Conservation (phyloP, 2,329 filamentous ascomycete species). For the Trematosphaeria pertusa region DNA sequence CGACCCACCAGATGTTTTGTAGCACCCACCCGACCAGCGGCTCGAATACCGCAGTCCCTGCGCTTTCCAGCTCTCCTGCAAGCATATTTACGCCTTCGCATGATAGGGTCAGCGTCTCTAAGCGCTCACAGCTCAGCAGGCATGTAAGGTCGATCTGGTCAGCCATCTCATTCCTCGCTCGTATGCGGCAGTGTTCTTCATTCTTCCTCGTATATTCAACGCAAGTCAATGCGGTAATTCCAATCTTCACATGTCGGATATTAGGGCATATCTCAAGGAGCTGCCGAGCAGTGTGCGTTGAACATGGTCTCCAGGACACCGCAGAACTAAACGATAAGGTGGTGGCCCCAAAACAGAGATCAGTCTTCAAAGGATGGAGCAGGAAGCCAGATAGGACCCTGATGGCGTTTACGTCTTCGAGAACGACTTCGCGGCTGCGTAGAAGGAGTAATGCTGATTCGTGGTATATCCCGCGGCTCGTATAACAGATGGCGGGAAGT, state of each 20-base stretch:
- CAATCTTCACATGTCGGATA: slow-evolving; percentile 2
- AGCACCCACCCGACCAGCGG: slow-evolving; percentile 7
- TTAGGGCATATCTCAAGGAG: slow-evolving; percentile 1
- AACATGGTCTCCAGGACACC: slow-evolving; percentile 5
- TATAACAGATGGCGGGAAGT: slow-evolving; percentile 5
- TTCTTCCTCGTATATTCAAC: neutral
- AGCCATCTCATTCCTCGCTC: slow-evolving; percentile 6
- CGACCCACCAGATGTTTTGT: slow-evolving; percentile 3
- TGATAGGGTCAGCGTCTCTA: slow-evolving; percentile 7
- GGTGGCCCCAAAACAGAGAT: neutral
- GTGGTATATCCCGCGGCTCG: neutral
- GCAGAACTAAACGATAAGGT: neutral
- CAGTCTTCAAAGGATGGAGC: neutral
- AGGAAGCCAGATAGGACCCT: slow-evolving; percentile 2
- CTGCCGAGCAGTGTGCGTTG: slow-evolving; percentile 1
- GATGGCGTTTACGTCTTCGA: neutral
- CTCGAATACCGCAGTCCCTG: slow-evolving; percentile 3
- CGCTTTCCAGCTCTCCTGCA: neutral
- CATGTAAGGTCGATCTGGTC: slow-evolving; percentile 8
- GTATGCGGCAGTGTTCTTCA: neutral
- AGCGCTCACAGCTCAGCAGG: slow-evolving; percentile 3
- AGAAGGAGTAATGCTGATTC: slow-evolving; percentile 1
- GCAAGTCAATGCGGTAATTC: neutral
- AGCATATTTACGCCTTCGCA: slow-evolving; percentile 1
- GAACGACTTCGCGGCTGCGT: neutral